phyloP scores from a whole-genome alignment of 2,329 filamentous ascomycete genomes.

The Pezicula radicicola region DNA sequence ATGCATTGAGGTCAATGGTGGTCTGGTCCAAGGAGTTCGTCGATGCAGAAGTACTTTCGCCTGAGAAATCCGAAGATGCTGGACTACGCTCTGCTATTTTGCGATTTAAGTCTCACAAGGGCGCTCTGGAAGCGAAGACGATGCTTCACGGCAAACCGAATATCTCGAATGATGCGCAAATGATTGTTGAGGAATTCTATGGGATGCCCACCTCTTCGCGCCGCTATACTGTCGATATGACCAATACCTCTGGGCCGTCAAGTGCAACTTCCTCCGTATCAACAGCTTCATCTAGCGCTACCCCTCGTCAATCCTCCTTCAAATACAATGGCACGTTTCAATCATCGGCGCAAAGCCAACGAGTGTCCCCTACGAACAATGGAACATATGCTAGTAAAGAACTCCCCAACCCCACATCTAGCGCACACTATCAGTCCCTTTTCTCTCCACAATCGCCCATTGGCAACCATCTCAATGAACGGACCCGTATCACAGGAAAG shows the following conservation, averaged over 20 bases:
- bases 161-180: conserved; percentile 45
- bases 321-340: conserved; percentile 62
- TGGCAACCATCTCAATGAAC: conserved; percentile 64
- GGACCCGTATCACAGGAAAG: conserved; percentile 61
- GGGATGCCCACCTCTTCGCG: conserved; percentile 31
- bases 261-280: conserved; percentile 33
- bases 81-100: conserved; percentile 51
- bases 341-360: conserved; percentile 14
- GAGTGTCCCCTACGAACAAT: conserved; percentile 52
- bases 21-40: conserved; percentile 55
- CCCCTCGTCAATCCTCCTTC: conserved; percentile 28
- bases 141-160: conserved; percentile 56
- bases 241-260: conserved; percentile 35
- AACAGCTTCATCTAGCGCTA: conserved; percentile 32
- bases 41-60: conserved; percentile 47
- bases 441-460: conserved; percentile 75
- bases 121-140: conserved; percentile 53
- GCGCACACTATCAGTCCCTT: conserved; percentile 54
- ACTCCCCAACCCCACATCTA: conserved; percentile 54
- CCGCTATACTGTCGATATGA: conserved; percentile 52
- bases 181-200: conserved; percentile 56
- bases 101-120: conserved; percentile 48
- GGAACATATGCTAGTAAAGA: conserved; percentile 53
- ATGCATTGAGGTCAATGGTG: conserved; percentile 53
- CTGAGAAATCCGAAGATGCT: conserved; percentile 46